Conservation (phyloP, 257 asterid genomes). For the Leptodermis oblonga region DNA sequence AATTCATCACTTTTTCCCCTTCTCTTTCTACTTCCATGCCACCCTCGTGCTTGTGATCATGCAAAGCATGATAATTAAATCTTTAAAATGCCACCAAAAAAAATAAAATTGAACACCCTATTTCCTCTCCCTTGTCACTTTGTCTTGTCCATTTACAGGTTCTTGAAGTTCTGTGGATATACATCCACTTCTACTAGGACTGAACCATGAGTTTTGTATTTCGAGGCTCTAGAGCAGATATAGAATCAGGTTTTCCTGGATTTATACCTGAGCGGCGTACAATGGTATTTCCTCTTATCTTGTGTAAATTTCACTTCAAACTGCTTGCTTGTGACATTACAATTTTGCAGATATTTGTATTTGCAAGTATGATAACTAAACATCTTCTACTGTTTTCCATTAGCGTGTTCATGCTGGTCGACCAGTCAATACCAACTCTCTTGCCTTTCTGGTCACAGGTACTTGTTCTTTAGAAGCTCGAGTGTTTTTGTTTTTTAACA, state of each 20-base stretch:
- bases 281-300: slow-evolving; percentile 46
- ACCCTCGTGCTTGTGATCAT: background rate
- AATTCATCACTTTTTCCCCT: background rate
- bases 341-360: background rate
- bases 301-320: slow-evolving; percentile 8
- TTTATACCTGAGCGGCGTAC: slow-evolving; percentile 87
- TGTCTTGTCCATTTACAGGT: slow-evolving; percentile 7
- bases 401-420: slow-evolving; percentile 92
- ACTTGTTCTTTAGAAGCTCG: slow-evolving; percentile 19
- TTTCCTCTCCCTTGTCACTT: background rate
- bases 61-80: background rate
- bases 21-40: background rate
- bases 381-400: slow-evolving; percentile 2
- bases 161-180: slow-evolving; percentile 13
- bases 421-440: slow-evolving; percentile 88
- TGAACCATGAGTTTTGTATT: slow-evolving; percentile 87
- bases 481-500: slow-evolving; percentile 4
- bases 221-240: slow-evolving; percentile 90
- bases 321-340: background rate
- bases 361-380: background rate
- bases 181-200: slow-evolving; percentile 7
- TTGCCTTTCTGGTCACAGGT: slow-evolving; percentile 97
- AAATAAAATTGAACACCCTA: background rate
- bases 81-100: background rate
- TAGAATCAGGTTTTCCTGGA: slow-evolving; percentile 88